phyloP scores from a whole-genome alignment of 169 alveolate genomes.

The Plasmodium blacklocki region DNA sequence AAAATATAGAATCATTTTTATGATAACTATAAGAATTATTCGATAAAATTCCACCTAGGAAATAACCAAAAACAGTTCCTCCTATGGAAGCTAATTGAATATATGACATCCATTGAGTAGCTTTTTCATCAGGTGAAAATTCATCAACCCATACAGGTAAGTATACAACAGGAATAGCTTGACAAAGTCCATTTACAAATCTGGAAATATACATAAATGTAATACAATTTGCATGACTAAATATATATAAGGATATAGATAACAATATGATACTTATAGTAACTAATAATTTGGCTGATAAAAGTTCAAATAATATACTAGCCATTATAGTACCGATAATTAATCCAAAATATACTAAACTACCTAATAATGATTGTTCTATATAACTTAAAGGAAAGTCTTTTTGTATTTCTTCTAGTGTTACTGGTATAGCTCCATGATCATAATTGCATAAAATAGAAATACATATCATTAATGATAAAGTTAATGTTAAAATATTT shows the following conservation, averaged over 20 bases:
- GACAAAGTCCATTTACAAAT: slow-evolving; percentile 92
- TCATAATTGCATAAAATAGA: slow-evolving; percentile 80
- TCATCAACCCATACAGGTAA: slow-evolving; percentile 97
- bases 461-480: slow-evolving; percentile 51
- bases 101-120: slow-evolving; percentile 95
- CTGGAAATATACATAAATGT: slow-evolving; percentile 87
- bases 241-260: slow-evolving; percentile 78
- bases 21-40: slow-evolving; percentile 15
- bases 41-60: slow-evolving; percentile 60
- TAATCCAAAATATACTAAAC: slow-evolving; percentile 86
- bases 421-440: slow-evolving; percentile 85
- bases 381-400: slow-evolving; percentile 78
- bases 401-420: slow-evolving; percentile 79
- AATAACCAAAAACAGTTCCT: slow-evolving; percentile 88
- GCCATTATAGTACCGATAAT: slow-evolving; percentile 85
- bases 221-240: slow-evolving; percentile 81
- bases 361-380: slow-evolving; percentile 84
- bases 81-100: slow-evolving; percentile 91
- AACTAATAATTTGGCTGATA: slow-evolving; percentile 81
- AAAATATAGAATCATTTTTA: slow-evolving; percentile 9
- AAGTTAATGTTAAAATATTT: slow-evolving; percentile 19
- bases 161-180: slow-evolving; percentile 93
- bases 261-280: slow-evolving; percentile 77
- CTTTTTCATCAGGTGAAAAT: slow-evolving; percentile 91
- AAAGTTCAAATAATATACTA: slow-evolving; percentile 76